Evolutionary conservation across 2,329 filamentous ascomycete genomes (phyloP).

Genomic region (Colletotrichum scovillei): DNA sequence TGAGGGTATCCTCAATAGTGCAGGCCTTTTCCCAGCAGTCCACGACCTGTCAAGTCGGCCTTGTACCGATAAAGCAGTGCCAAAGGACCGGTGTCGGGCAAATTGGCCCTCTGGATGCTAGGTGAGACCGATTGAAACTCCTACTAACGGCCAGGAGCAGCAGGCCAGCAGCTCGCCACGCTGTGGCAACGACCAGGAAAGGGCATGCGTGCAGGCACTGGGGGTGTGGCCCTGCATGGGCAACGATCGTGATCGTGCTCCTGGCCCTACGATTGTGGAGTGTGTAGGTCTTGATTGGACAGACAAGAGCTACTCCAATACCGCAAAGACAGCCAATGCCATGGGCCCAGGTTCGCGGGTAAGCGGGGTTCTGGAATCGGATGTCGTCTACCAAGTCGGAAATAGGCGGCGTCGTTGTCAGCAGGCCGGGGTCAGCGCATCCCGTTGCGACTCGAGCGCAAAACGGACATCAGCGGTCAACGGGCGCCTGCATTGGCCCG

Average conservation of each 20-base stretch:
- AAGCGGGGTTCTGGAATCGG: not conserved
- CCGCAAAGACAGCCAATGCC: not conserved
- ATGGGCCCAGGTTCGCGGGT: not conserved
- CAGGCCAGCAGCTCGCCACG: not conserved
- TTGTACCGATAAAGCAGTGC: not conserved
- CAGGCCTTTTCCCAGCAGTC: not conserved
- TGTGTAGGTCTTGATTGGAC: not conserved
- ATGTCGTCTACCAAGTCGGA: slow-evolving; percentile 14
- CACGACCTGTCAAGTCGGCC: not conserved
- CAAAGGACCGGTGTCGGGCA: not conserved
- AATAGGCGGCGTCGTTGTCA: not conserved
- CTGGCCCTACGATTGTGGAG: not conserved
- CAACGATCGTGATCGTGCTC: not conserved
- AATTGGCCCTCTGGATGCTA: not conserved
- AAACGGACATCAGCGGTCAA: not conserved
- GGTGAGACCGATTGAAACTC: not conserved
- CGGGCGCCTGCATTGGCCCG: not conserved
- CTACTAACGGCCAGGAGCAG: not conserved
- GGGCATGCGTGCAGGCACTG: not conserved
- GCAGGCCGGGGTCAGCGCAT: not conserved
- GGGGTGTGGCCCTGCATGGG: not conserved
- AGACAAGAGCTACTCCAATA: not conserved
- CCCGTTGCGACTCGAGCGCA: not conserved
- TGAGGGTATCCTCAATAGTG: not conserved
- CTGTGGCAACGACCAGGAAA: not conserved